These are phyloP conservation scores for Tilletia walkeri DNA, from an alignment of 1,284 basidiomycete species.

Conservation along the genomic window DNA sequence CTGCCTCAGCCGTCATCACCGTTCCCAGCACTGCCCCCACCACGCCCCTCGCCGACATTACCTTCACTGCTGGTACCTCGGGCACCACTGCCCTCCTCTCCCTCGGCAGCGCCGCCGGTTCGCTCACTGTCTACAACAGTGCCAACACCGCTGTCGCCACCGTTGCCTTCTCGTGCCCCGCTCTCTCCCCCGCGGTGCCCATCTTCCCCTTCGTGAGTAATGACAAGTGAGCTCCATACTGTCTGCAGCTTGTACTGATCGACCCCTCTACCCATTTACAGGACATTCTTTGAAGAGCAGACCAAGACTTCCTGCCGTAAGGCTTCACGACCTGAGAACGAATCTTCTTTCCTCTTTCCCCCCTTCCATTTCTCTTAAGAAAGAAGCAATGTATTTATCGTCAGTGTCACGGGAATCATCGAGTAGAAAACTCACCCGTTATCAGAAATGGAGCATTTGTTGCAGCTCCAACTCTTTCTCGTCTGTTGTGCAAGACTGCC, in stretches of 20 bases:
- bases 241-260: too few relatives aligned
- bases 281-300: background rate
- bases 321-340: background rate
- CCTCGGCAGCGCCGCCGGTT: conserved; percentile 11
- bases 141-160: background rate
- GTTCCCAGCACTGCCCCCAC: conserved; percentile 14
- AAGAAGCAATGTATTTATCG: background rate
- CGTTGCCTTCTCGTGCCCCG: conserved; percentile 16
- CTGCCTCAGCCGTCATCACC: background rate
- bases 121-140: conserved; percentile 10
- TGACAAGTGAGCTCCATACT: too few relatives aligned
- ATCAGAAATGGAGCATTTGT: too few relatives aligned
- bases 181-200: conserved; percentile 14
- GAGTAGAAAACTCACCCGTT: too few relatives aligned
- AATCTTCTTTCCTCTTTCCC: background rate
- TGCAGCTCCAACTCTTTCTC: too few relatives aligned
- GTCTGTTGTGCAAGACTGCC: too few relatives aligned
- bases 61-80: conserved; percentile 13
- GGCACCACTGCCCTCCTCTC: conserved; percentile 13
- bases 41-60: conserved; percentile 2
- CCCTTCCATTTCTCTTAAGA: background rate
- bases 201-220: conserved; percentile 11
- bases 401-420: background rate
- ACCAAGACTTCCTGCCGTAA: background rate
- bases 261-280: too few relatives aligned